These are phyloP conservation scores for Russula foetens DNA, from an alignment of 768 basidiomycete species.

Conservation along the genomic window DNA sequence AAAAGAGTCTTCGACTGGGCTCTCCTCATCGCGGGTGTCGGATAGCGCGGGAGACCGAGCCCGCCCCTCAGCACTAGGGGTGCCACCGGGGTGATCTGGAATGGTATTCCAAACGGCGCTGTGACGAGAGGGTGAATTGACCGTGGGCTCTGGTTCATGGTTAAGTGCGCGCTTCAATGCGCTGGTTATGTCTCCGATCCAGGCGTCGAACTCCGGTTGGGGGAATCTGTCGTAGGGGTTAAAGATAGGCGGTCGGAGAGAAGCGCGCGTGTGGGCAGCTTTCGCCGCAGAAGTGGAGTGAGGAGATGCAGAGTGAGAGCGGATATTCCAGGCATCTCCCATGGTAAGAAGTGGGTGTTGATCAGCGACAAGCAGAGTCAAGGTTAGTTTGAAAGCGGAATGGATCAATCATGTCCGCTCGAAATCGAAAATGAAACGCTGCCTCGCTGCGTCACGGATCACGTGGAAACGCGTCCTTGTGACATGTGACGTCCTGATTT, in stretches of 20 bases:
- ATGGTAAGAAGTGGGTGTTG: background rate
- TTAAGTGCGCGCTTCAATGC: slow-evolving; percentile 51
- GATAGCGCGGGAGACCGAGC: slow-evolving; percentile 19
- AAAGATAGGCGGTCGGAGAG: slow-evolving; percentile 42
- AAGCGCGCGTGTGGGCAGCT: background rate
- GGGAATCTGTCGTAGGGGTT: slow-evolving; percentile 74
- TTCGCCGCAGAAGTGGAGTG: slow-evolving; percentile 2
- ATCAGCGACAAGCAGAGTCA: background rate
- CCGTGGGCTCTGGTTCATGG: slow-evolving; percentile 28
- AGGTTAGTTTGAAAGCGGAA: background rate
- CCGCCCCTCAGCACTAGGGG: slow-evolving; percentile 13
- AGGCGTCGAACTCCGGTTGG: slow-evolving; percentile 58
- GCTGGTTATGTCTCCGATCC: slow-evolving; percentile 56
- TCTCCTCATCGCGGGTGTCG: slow-evolving; percentile 27
- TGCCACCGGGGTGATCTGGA: background rate
- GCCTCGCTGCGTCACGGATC: slow-evolving; percentile 2
- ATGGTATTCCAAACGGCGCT: slow-evolving; percentile 5
- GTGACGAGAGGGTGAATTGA: slow-evolving; percentile 5
- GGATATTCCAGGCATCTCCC: background rate
- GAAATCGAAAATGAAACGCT: background rate
- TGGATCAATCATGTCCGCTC: background rate
- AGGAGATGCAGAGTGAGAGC: background rate
- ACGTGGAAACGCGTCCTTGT: slow-evolving; percentile 13
- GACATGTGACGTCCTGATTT: background rate
- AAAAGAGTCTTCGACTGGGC: slow-evolving; percentile 45